A percentile compares a stretch with the other conserved stretches of the same genome.
These are phyloP conservation scores for Trifolium pratense DNA, from an alignment of 306 rosid genomes.

Conservation along the genomic window DNA sequence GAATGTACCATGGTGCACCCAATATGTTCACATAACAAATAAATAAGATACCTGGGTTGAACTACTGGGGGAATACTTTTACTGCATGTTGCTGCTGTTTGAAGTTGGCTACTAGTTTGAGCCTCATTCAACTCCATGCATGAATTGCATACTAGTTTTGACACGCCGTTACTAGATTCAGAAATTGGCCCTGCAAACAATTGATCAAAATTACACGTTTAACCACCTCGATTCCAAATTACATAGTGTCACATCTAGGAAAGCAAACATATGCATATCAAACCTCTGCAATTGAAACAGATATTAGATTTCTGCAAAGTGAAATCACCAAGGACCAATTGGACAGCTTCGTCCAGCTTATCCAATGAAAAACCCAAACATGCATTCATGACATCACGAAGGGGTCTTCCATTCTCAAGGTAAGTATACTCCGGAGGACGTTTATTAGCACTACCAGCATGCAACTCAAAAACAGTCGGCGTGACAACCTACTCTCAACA, in stretches of 20 bases:
- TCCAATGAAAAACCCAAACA: constrained; percentile 54
- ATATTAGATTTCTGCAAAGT: constrained; percentile 56
- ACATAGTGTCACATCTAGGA: neutral
- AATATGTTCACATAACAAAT: constrained; percentile 3
- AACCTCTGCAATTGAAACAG: constrained; percentile 85
- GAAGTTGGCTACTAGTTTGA: constrained; percentile 26
- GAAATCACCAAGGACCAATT: constrained; percentile 60
- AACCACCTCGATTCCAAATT: neutral
- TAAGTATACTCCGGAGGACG: constrained; percentile 83
- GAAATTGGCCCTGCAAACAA: constrained; percentile 49
- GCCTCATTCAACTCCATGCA: constrained; percentile 60
- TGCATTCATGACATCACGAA: constrained; percentile 77
- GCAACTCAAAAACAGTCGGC: constrained; percentile 82
- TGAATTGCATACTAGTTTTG: constrained; percentile 65
- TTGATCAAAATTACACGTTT: constrained; percentile 27
- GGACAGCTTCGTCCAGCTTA: constrained; percentile 60
- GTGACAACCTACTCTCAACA: constrained; percentile 65
- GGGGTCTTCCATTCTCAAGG: constrained; percentile 71
- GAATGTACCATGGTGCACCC: neutral
- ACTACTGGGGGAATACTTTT: constrained; percentile 30
- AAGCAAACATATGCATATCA: constrained; percentile 40
- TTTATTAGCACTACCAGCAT: constrained; percentile 85
- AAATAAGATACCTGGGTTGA: constrained; percentile 40
- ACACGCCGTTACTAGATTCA: constrained; percentile 38
- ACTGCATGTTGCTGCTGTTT: constrained; percentile 1